A percentile compares a stretch with the other conserved stretches of the same genome.
phyloP scores from a whole-genome alignment of 768 basidiomycete genomes.

The Pisolithus marmoratus region DNA sequence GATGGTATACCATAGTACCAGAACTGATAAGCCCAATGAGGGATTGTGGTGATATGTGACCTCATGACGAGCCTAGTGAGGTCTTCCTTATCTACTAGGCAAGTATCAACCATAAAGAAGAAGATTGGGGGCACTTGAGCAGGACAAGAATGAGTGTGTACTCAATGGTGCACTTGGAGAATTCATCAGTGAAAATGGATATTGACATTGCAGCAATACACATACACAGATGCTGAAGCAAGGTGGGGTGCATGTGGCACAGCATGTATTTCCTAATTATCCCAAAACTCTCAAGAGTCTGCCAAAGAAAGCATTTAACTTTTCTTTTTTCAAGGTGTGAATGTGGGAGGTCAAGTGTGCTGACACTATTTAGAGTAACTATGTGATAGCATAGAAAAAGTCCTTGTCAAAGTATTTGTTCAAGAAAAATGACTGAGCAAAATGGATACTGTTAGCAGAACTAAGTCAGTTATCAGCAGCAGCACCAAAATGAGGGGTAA shows the following conservation, averaged over 20 bases:
- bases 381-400: background rate
- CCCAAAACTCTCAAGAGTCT: no score
- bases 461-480: conserved; percentile 3
- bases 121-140: conserved; percentile 94
- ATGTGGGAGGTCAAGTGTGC: no score
- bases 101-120: conserved; percentile 96
- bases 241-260: no score
- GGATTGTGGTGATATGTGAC: conserved; percentile 87
- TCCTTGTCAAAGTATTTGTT: conserved; percentile 4
- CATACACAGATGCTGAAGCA: no score
- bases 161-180: conserved; percentile 65
- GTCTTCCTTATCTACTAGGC: conserved; percentile 84
- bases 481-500: conserved; percentile 5
- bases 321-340: no score
- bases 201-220: no score
- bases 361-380: no score
- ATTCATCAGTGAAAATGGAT: no score
- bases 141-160: conserved; percentile 90
- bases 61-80: conserved; percentile 91
- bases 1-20: conserved; percentile 82
- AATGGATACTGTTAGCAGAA: conserved; percentile 1
- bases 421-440: conserved; percentile 3
- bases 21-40: conserved; percentile 94
- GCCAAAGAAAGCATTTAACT: no score
- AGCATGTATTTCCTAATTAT: no score